Base-by-base conservation (phyloP, 2,329 filamentous ascomycete species). In the Aspergillus neotritici region DNA sequence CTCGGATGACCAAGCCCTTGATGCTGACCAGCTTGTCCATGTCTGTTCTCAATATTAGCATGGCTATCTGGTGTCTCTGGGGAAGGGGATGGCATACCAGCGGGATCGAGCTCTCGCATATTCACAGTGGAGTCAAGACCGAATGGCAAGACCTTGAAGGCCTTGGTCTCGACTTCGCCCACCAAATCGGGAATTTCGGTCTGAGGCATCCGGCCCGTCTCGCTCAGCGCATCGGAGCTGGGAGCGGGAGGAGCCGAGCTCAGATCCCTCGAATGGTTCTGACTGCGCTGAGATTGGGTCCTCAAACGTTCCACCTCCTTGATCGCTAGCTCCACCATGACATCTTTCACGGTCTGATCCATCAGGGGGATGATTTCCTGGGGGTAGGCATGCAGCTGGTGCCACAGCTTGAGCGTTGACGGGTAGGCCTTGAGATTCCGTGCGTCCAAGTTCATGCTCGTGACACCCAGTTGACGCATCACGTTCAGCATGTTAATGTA, bases 351-450 rank as follows among this genome's bases (percentile, higher is more conserved):
- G 5, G 83, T 83, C 65, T 94, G 87, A 76, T 98, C 94, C 85
- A 98, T 95, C 36, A 97, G 77, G 3, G 91, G 90, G 34, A 98
- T 86, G 41, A 98, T 90, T 75, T 98, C 93, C 60, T 93, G 89
- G 0, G 93, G 93, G 61, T 96, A 98, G 11, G 86, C 84, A 63
- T 94, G 87, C 45, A 94, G 75, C 66, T 98, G 94, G 64, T 97
- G 87, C 87, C 89, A 97, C 43, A 98, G 74, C 70, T 97, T 97
- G 56, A 84, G 76, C 0, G 93, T 97, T 1, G 88, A 83, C 3
- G 94, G 93, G 62, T 96, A 98, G 10, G 90, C 78, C 63, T 94
- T 94, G 47, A 98, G 75, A 56, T 98, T 94, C 44, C 81, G 82
- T 41, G 90, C 81, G 62, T 98, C 89, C 32, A 98, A 70, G 61